A percentile compares a stretch with the other conserved stretches of the same genome.
Evolutionary conservation across 2,329 filamentous ascomycete genomes (phyloP).

Genomic region (Phialophora tarda): DNA sequence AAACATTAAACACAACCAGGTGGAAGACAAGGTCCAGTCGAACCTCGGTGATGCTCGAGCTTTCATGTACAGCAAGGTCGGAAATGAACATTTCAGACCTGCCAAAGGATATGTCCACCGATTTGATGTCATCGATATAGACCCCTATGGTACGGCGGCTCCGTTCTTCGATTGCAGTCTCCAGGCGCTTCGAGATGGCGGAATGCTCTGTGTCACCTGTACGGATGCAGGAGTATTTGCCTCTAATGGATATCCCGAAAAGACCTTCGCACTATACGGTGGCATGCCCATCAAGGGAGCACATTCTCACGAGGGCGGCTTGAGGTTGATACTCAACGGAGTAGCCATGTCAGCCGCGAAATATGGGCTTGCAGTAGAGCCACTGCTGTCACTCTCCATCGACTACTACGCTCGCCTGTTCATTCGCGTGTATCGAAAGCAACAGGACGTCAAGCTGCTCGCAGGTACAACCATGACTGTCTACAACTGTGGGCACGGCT

Average conservation of each 20-base stretch:
- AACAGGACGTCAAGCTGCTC: slow-evolving; percentile 85
- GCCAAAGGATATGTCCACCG: slow-evolving; percentile 54
- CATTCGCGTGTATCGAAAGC: slow-evolving; percentile 77
- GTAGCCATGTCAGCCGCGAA: slow-evolving; percentile 79
- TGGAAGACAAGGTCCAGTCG: slow-evolving; percentile 72
- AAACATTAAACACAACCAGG: slow-evolving; percentile 82
- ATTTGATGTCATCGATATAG: slow-evolving; percentile 95
- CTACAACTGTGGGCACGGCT: slow-evolving; percentile 88
- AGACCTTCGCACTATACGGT: slow-evolving; percentile 91
- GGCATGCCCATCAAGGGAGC: slow-evolving; percentile 83
- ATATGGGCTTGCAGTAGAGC: slow-evolving; percentile 88
- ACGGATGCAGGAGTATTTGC: slow-evolving; percentile 96
- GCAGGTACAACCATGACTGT: slow-evolving; percentile 91
- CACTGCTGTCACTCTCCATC: slow-evolving; percentile 88
- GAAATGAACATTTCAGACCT: slow-evolving; percentile 49
- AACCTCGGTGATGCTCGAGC: slow-evolving; percentile 82
- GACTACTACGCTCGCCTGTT: slow-evolving; percentile 95
- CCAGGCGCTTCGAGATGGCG: slow-evolving; percentile 84
- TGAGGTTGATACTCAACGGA: slow-evolving; percentile 83
- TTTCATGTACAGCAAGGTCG: slow-evolving; percentile 82
- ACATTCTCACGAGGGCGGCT: slow-evolving; percentile 85
- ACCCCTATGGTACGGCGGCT: slow-evolving; percentile 92
- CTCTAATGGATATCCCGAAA: slow-evolving; percentile 91
- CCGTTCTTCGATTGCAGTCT: slow-evolving; percentile 91
- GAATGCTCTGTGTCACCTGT: slow-evolving; percentile 91